Base-by-base conservation (phyloP, 2,329 filamentous ascomycete genomes). In the Aspergillus brunneoviolaceus region DNA sequence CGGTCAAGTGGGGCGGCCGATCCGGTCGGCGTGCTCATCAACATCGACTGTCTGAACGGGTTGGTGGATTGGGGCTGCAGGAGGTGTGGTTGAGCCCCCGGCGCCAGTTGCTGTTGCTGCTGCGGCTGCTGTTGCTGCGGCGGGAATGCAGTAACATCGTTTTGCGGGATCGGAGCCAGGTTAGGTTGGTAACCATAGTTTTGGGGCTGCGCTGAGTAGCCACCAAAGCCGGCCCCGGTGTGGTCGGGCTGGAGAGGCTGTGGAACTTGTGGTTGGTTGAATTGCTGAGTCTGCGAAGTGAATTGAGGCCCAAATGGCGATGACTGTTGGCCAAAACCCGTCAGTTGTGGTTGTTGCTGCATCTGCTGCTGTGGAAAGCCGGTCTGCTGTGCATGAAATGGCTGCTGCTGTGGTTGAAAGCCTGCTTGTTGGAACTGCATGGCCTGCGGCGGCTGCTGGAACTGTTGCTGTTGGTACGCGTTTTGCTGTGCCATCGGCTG, bases 31-130 rank as follows among this genome's bases (percentile, higher is more conserved):
- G 70, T 79, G 71, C 62, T 68, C 52, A 72, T 51, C 79, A 96
- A 81, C 87, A 94, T 94, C 1, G 94, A 97, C 72, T 92, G 89
- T 48, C 95, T 85, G 85, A 99, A 99, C 0, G 95, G 95, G 72
- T 99, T 99, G 7, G 92, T 96, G 23, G 81, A 87, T 68, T 87
- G 85, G 21, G 70, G 72, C 60, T 74, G 73, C 54, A 69, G 67
- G 51, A 67, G 76, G 67, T 63, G 74, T 9, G 27, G 27, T 57
- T 55, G 64, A 19, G 51, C 55, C 33, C 55, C 57, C 11, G 45
- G 48, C 27, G 59, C 47, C 69, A 58, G 68, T 69, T 64, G 76
- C 70, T 77, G 74, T 68, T 71, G 74, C 60, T 77, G 76, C 68
- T 72, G 74, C 62, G 11, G 50, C 33, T 77, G 74, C 69, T 71